Evolutionary conservation across 176 grass and related monocot species (phyloP).

Genomic region (Guadua angustifolia): DNA sequence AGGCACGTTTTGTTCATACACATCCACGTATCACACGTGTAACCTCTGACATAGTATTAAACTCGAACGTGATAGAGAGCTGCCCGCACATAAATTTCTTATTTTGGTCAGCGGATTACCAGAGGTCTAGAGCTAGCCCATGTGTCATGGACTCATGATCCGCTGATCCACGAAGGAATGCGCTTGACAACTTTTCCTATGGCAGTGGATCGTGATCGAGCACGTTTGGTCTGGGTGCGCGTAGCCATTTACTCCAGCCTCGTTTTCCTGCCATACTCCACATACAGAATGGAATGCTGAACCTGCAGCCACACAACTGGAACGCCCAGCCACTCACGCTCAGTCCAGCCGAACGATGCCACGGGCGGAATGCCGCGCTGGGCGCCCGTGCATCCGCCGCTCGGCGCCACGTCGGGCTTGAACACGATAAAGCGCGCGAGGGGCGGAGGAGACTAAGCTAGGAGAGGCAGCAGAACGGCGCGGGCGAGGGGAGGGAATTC

Average conservation of each 20-base stretch:
- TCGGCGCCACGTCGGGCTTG: neutral
- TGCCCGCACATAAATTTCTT: no score
- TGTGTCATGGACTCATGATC: neutral
- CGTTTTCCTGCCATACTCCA: neutral
- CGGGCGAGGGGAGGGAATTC: neutral
- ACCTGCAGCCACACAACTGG: neutral
- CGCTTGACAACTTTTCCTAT: no score
- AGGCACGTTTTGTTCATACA: no score
- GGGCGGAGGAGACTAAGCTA: neutral
- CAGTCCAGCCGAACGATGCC: no score
- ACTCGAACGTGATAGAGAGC: no score
- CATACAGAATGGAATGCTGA: neutral
- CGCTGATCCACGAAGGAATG: neutral
- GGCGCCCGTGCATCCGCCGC: neutral
- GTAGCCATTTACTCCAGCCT: neutral
- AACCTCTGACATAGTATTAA: no score
- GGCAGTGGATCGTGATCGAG: neutral
- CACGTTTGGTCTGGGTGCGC: neutral
- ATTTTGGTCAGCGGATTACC: no score
- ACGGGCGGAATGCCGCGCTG: no score
- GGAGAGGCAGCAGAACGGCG: neutral
- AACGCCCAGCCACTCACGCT: neutral
- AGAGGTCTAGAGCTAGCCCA: no score
- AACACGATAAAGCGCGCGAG: neutral
- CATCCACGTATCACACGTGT: no score